Evolutionary conservation across 2,329 filamentous ascomycete genomes (phyloP).

Genomic region (Dothistroma septosporum): DNA sequence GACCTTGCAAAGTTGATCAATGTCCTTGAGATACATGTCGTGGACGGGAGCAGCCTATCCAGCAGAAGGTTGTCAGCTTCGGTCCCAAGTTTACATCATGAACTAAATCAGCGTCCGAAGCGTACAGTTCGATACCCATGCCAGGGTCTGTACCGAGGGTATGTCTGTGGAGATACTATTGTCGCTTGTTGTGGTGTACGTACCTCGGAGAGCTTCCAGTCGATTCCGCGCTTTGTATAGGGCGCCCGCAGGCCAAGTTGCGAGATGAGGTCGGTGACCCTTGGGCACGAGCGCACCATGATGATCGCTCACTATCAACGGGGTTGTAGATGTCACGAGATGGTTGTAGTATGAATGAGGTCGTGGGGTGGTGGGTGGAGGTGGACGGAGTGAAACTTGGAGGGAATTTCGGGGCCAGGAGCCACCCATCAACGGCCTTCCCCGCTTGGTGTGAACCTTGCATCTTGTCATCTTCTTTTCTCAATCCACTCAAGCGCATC

Average conservation of each 20-base stretch:
- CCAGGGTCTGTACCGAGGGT: too few relatives aligned
- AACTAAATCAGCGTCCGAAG: background rate
- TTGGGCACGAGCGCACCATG: background rate
- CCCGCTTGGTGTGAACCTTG: background rate
- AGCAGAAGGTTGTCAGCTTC: background rate
- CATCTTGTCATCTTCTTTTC: background rate
- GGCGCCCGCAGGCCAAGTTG: constrained; percentile 5
- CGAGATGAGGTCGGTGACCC: constrained; percentile 2
- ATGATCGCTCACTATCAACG: background rate
- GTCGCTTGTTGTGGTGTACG: too few relatives aligned
- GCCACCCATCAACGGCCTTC: background rate
- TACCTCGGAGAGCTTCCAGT: constrained; percentile 5
- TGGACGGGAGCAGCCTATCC: background rate
- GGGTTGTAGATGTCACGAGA: background rate
- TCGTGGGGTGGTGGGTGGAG: background rate
- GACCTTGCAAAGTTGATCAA: constrained; percentile 4
- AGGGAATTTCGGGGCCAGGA: background rate
- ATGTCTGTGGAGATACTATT: too few relatives aligned
- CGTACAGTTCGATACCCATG: too few relatives aligned
- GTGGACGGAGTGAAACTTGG: background rate
- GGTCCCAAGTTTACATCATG: background rate
- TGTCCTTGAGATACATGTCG: constrained; percentile 1
- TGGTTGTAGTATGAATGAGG: background rate
- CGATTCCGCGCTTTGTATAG: background rate
- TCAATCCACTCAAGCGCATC: background rate